Evolutionary conservation across 2,329 filamentous ascomycete genomes (phyloP), one percentile per base, ranked within the genome.

Genomic region (Catunica adiposa): DNA sequence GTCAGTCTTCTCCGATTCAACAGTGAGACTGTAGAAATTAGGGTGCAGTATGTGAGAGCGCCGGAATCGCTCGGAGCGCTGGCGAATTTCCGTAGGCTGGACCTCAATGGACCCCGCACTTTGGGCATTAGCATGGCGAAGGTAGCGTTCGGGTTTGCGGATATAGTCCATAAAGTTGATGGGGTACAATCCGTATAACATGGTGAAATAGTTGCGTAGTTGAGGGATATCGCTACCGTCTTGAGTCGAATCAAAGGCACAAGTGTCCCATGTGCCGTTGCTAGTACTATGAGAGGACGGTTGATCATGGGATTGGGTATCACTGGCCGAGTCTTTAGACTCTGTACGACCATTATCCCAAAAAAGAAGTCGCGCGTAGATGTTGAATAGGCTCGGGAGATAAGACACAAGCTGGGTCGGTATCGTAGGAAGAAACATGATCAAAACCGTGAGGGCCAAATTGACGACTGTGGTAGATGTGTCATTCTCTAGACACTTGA

Each of bases 91-190:
- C 3, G 81, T 81, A 31, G 86, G 84, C 61, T 90, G 83, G 2
- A 90, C 76, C 63, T 89, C 84, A 46, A 90, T 77, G 55, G 86
- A 83, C 60, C 89, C 83, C 1, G 81, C 77, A 51, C 82, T 79
- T 3, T 78, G 74, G 31, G 81, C 83, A 60, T 86, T 79, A 42
- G 83, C 79, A 62, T 84, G 82, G 50, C 86, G 82, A 8, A 92
- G 71, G 63, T 85, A 90, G 60, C 83, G 79, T 61, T 88, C 80
- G 2, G 86, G 86, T 63, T 90, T 90, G 56, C 86, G 78, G 59
- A 92, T 84, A 64, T 90, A 92, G 66, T 83, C 84, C 78, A 88
- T 84, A 62, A 92, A 88, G 65, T 90, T 90, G 63, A 90, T 78
- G 1, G 86, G 86, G 60, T 90, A 92, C 3, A 92, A 70, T 0